Percentiles rank a stretch among this genome's conserved stretches.
Conservation (phyloP, 345 rosid genomes). For the Arabidopsis thaliana region TAIR10.1 NC_003076.8:20018501-20019000, state of each 20-base stretch:
- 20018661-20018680: not conserved
- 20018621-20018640: constrained; percentile 9
- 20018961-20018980: constrained; percentile 5
- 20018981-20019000: constrained; percentile 30
- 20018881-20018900: not conserved
- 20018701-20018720: not conserved
- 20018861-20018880: constrained; percentile 10
- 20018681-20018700: not conserved
- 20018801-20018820: constrained; percentile 11
- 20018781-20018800: not conserved
- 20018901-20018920: constrained; percentile 9
- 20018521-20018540: constrained; percentile 13
- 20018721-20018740: not conserved
- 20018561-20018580: not conserved
- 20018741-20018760: not conserved
- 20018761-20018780: not conserved
- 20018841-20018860: not conserved
- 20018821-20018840: constrained; percentile 3
- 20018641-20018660: not conserved
- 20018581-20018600: not conserved
- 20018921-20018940: not conserved
- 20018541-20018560: constrained; percentile 16
- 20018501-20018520: constrained; percentile 20
- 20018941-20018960: not conserved
- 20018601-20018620: not conserved